Evolutionary conservation across 2,329 filamentous ascomycete species (phyloP), one percentile per base, ranked within the genome.

Genomic region (Aureobasidium leucospermi): DNA sequence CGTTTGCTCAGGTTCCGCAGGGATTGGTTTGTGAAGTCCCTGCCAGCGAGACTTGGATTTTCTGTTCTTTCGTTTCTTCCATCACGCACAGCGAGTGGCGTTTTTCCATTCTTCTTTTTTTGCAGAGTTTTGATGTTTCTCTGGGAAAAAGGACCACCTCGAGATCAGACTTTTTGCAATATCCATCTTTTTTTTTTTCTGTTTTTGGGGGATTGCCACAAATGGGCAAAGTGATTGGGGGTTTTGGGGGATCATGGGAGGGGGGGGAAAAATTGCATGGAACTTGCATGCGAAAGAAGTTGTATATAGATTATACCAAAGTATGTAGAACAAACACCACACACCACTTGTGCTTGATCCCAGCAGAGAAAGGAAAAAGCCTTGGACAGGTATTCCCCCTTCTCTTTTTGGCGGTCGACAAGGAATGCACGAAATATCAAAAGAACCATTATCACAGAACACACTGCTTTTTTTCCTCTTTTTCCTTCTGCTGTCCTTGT

Each of bases 301-400:
- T 42, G 51, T 55, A 55, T 55, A 55, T 55, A 55, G 51, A 43
- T 55, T 42, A 55, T 55, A 55, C 51, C 51, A 41, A 41, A 52
- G 48, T 52, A 52, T 52, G 48, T 52, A 52, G 48, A 53, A 42
- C 32, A 19, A n/a, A n/a, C n/a, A 42, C 8, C 51, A 55, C 38
- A 42, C n/a, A 36, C 8, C 46, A 48, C 6, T 16, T 3, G 6
- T 11, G 39, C 2, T 9, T 9, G 10, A 16, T 7, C 10, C n/a
- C 7, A 15, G 10, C 10, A 11, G 9, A 29, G 8, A 31, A 49
- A 38, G 19, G 2, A 49, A 23, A 23, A 23, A 23, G 23, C 23
- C 23, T 23, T 23, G 23, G 23, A 23, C 23, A 23, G 23, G 23
- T 19, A 23, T 23, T 23, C 3, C 23, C 23, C 23, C 23, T 23